These are phyloP conservation scores for Hypoxylon sp. DNA, from an alignment of 2,329 filamentous ascomycete genomes.

Conservation along the genomic window DNA sequence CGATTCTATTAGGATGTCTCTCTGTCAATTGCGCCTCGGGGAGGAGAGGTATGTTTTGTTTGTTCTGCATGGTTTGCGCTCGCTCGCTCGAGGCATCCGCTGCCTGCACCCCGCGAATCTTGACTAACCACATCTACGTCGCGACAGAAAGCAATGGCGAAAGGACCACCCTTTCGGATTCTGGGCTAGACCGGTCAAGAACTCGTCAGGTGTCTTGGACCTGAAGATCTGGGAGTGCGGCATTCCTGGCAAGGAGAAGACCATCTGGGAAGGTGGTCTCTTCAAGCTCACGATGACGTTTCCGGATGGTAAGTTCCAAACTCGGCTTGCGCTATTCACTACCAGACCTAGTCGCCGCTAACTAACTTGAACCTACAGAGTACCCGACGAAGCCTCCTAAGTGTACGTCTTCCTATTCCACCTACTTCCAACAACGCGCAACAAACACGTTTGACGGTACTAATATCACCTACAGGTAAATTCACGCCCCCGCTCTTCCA, in stretches of 20 bases:
- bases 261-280: constrained; percentile 95
- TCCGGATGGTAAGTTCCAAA: constrained; percentile 79
- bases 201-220: constrained; percentile 81
- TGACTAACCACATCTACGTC: constrained; percentile 27
- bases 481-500: constrained; percentile 96
- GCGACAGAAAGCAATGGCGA: constrained; percentile 88
- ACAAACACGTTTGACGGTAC: background rate
- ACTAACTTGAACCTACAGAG: constrained; percentile 68
- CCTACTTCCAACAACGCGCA: background rate
- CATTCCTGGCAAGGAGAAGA: constrained; percentile 95
- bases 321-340: background rate
- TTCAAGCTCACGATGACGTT: constrained; percentile 95
- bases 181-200: constrained; percentile 87
- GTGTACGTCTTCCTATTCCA: constrained; percentile 67
- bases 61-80: background rate
- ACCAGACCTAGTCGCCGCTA: too few species aligned
- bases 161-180: constrained; percentile 98
- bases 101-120: background rate
- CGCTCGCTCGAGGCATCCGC: constrained; percentile 7
- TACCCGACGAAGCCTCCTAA: constrained; percentile 99
- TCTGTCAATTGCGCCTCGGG: constrained; percentile 86
- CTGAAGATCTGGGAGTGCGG: constrained; percentile 97
- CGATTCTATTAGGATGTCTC: constrained; percentile 67
- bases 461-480: constrained; percentile 71
- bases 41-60: constrained; percentile 77